A percentile compares a stretch with the other conserved stretches of the same genome.
Evolutionary conservation across 257 asterid genomes (phyloP).

Genomic region (Solanum bulbocastanum): DNA sequence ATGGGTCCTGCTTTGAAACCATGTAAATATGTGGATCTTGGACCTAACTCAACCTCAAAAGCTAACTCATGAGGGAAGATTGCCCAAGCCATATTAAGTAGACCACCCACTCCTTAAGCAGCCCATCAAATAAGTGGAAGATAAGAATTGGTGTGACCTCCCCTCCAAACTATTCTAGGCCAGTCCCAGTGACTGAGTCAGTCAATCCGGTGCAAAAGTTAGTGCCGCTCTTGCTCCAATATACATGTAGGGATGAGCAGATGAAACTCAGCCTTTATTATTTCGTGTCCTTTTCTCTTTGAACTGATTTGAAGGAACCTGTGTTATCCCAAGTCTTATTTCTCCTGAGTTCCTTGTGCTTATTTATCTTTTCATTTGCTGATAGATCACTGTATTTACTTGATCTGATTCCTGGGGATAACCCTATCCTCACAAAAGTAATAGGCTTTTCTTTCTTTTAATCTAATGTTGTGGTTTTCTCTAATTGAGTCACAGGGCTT

Average conservation of each 20-base stretch:
- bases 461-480: neutral
- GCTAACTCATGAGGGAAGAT: neutral
- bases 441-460: neutral
- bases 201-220: neutral
- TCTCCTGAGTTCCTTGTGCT: neutral
- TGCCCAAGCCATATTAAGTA: neutral
- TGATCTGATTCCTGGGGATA: neutral
- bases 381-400: neutral
- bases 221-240: neutral
- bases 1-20: no score
- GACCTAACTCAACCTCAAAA: neutral
- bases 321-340: neutral
- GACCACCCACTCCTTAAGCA: neutral
- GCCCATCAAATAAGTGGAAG: neutral
- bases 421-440: neutral
- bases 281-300: neutral
- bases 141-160: neutral
- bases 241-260: neutral
- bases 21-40: neutral
- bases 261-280: neutral
- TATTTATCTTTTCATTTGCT: neutral
- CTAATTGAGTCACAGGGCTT: neutral
- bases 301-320: neutral
- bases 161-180: neutral
- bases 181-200: neutral